These are phyloP conservation scores for Rhypophila decipiens DNA, from an alignment of 495 filamentous ascomycete genomes.

Conservation along the genomic window DNA sequence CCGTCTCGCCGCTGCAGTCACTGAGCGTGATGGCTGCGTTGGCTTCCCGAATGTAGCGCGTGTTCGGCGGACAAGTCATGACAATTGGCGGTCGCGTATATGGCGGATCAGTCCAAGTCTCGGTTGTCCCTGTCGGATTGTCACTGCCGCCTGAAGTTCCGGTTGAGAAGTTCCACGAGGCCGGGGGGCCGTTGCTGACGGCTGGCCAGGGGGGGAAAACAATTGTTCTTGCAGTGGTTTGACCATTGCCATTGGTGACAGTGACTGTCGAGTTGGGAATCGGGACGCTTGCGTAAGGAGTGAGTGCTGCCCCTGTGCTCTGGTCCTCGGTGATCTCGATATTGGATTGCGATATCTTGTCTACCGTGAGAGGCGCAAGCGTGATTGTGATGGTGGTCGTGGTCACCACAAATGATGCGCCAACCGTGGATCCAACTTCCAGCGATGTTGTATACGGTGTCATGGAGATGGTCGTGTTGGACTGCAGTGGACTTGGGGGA, in stretches of 20 bases:
- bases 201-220: conserved; percentile 15
- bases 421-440: conserved; percentile 5
- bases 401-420: conserved; percentile 4
- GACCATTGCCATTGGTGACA: conserved; percentile 3
- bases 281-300: conserved; percentile 7
- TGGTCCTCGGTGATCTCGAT: conserved; percentile 1
- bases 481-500: conserved; percentile 8
- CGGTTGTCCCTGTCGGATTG: neutral
- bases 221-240: conserved; percentile 4
- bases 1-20: neutral
- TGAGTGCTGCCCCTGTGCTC: neutral
- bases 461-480: conserved; percentile 2
- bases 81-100: no score
- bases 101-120: no score
- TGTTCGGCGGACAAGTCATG: no score
- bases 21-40: neutral
- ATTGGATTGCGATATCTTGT: conserved; percentile 8
- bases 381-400: conserved; percentile 13
- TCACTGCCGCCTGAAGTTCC: no score
- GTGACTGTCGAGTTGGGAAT: conserved; percentile 10
- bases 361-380: conserved; percentile 3
- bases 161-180: no score
- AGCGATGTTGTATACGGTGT: conserved; percentile 15
- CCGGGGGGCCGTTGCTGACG: neutral
- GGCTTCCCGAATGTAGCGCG: no score